phyloP scores from a whole-genome alignment of 1,139 yeast genomes.

The Candida frijolesensis region DNA sequence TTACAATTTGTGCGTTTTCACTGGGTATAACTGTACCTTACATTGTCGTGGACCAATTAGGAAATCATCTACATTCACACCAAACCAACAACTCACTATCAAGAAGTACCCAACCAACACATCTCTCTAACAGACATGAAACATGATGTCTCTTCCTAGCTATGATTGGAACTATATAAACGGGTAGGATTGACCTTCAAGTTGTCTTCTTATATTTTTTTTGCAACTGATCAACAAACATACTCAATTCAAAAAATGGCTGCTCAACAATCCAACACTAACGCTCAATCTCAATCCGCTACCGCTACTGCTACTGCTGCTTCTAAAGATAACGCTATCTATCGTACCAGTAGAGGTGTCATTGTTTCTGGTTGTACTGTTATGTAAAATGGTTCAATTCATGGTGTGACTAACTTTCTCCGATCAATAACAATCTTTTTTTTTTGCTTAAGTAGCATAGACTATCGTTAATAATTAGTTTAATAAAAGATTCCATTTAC shows the following conservation, averaged over 20 bases:
- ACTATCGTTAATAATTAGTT: no score
- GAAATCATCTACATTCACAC: not conserved
- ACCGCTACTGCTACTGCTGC: not conserved
- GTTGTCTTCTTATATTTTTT: not conserved
- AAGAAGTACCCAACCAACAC: not conserved
- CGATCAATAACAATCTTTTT: no score
- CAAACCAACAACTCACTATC: not conserved
- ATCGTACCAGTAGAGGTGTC: not conserved
- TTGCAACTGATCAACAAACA: not conserved
- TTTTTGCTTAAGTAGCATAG: no score
- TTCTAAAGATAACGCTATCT: not conserved
- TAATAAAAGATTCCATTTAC: no score
- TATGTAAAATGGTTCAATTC: not conserved
- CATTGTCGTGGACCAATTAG: not conserved
- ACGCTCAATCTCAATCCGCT: not conserved
- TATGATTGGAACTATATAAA: not conserved
- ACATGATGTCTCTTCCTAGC: not conserved
- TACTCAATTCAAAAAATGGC: not conserved
- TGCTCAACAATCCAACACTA: not conserved
- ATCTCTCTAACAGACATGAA: not conserved
- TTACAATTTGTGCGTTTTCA: not conserved
- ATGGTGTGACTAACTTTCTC: no score
- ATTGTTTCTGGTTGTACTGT: not conserved
- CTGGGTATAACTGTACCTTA: not conserved
- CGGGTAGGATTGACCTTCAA: not conserved